Percentiles rank a stretch among this genome's conserved stretches.
phyloP scores from a whole-genome alignment of 2,329 filamentous ascomycete genomes.

The Pseudogymnoascus sp. region DNA sequence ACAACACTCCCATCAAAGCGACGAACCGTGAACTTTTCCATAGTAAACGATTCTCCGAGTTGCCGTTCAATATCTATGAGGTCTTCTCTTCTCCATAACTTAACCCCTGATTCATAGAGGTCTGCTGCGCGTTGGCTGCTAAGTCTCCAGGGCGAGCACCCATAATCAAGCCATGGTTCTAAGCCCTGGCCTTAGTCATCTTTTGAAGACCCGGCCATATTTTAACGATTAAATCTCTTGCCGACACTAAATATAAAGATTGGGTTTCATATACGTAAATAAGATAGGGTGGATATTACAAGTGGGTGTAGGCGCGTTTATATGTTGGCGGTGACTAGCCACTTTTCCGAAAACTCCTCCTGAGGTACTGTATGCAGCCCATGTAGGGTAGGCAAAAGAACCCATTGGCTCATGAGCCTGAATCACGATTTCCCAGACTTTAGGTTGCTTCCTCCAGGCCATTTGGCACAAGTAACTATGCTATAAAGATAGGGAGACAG shows the following conservation, averaged over 20 bases:
- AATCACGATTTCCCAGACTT: background rate
- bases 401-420: too few relatives aligned
- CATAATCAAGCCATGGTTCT: slow-evolving; percentile 18
- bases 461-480: too few relatives aligned
- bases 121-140: slow-evolving; percentile 17
- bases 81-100: slow-evolving; percentile 19
- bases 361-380: too few relatives aligned
- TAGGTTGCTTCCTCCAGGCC: too few relatives aligned
- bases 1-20: slow-evolving; percentile 20
- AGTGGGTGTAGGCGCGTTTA: background rate
- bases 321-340: too few relatives aligned
- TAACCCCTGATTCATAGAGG: slow-evolving; percentile 17
- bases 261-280: background rate
- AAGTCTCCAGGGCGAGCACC: slow-evolving; percentile 12
- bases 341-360: too few relatives aligned
- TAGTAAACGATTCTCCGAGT: slow-evolving; percentile 16
- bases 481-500: background rate
- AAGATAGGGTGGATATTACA: background rate
- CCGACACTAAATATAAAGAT: background rate
- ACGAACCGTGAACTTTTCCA: slow-evolving; percentile 22
- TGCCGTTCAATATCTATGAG: slow-evolving; percentile 20
- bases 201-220: background rate
- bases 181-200: slow-evolving; percentile 16
- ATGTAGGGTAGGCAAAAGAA: too few relatives aligned
- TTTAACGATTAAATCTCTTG: background rate